A percentile compares a stretch with the other conserved stretches of the same genome.
These are phyloP conservation scores for Ensete ventricosum DNA, from an alignment of 176 grass and related monocot species.

Conservation along the genomic window DNA sequence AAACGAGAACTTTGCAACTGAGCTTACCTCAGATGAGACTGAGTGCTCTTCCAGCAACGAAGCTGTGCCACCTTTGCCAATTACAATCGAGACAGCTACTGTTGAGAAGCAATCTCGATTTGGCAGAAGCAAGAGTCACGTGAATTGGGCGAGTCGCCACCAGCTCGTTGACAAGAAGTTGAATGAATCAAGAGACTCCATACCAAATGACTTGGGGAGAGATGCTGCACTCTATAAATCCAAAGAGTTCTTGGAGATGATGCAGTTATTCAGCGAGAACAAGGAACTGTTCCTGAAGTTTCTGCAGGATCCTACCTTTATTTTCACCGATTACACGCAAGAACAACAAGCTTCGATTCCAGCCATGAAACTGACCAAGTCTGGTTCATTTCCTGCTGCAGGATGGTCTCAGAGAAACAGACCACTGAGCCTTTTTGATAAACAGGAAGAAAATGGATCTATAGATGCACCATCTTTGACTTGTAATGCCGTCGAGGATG, in stretches of 20 bases:
- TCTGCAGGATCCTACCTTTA: conserved; percentile 47
- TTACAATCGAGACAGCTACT: not conserved
- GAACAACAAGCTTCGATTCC: conserved; percentile 31
- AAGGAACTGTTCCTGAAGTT: conserved; percentile 61
- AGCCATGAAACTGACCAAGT: conserved; percentile 14
- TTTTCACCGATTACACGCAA: conserved; percentile 28
- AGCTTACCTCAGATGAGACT: conserved; percentile 13
- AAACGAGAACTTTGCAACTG: conserved; percentile 15
- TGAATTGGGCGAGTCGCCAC: conserved; percentile 10
- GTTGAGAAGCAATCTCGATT: not conserved
- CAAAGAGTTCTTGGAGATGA: conserved; percentile 54
- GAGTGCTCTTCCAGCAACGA: conserved; percentile 20
- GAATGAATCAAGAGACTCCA: conserved; percentile 17
- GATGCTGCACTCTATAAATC: conserved; percentile 34
- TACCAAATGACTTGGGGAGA: not conserved
- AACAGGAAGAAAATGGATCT: conserved; percentile 28
- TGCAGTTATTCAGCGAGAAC: conserved; percentile 46
- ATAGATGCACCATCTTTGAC: conserved; percentile 3
- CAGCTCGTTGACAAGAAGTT: not conserved
- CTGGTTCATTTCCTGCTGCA: conserved; percentile 32
- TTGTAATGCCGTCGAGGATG: conserved; percentile 7
- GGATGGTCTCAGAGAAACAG: conserved; percentile 16
- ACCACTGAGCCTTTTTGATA: not conserved
- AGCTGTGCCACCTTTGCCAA: not conserved
- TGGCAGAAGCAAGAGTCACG: not conserved